Base-by-base conservation (phyloP, 148 eudicot species). In the Cornus kousa region DNA sequence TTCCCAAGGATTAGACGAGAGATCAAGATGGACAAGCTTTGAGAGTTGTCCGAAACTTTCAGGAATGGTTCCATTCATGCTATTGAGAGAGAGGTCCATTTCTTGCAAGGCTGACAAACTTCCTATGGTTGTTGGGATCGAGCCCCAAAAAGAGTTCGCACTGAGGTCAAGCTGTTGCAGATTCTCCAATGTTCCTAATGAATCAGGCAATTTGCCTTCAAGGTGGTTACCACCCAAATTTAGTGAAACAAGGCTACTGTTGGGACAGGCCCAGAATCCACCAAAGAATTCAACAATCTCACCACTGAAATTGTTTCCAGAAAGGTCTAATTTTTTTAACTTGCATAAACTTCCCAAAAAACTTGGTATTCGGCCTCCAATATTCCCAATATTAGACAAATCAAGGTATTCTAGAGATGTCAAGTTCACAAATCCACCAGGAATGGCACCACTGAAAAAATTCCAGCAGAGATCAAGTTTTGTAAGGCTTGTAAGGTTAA, bases 11-110 rank as follows among this genome's bases (percentile, higher is more conserved):
- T 84, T 81, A 62, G 2, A 7, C 23, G 40, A n/a, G 16, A 84
- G 71, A n/a, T 71, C 59, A 24, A 84, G 72, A 2, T 5, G 0
- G 0, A 28, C 7, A 23, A 82, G 70, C 14, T 74, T 50, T 11
- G 87, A 75, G 80, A 84, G 87, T 84, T 70, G 59, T 67, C 72
- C 24, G 79, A 65, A 28, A 17, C 17, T 65, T 65, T 65, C 4
- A 7, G 78, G 70, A 6, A 84, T 66, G 9, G 9, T 0, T 11
- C 80, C 86, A 16, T 32, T 24, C 2, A 83, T 37, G 3, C 48
- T 3, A 62, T 23, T 35, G 55, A 23, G 17, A 1, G 62, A 53
- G 4, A 84, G 60, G 43, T 70, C 28, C 19, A 84, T 67, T 19
- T 31, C 8, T 72, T 67, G 48, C 48, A 81, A 73, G 33, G 70